A percentile compares a stretch with the other conserved stretches of the same genome.
These are phyloP conservation scores for Seiridium unicorne DNA, from an alignment of 2,329 filamentous ascomycete genomes.

Conservation along the genomic window DNA sequence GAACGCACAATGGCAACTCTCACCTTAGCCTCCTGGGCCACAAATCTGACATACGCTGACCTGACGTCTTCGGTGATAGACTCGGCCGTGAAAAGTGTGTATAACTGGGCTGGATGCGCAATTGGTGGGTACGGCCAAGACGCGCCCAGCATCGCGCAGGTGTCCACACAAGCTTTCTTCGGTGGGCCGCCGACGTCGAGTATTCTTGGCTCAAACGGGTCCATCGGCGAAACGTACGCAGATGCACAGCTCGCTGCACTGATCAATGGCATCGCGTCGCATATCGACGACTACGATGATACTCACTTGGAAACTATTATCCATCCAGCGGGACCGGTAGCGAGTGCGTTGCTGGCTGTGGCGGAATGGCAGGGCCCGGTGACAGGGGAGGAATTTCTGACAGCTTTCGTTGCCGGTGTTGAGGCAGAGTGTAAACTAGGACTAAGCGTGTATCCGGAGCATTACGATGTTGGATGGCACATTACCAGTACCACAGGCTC, in stretches of 20 bases:
- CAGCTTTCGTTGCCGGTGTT: slow-evolving; percentile 48
- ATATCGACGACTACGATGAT: slow-evolving; percentile 57
- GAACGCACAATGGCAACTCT: slow-evolving; percentile 40
- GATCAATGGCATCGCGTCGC: slow-evolving; percentile 53
- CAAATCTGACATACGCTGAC: slow-evolving; percentile 35
- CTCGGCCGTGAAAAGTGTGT: slow-evolving; percentile 45
- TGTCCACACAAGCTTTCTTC: slow-evolving; percentile 24
- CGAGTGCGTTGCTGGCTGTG: slow-evolving; percentile 46
- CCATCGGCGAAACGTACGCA: slow-evolving; percentile 16
- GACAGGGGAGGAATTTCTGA: slow-evolving; percentile 45
- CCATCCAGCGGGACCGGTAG: slow-evolving; percentile 51
- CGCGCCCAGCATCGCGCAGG: slow-evolving; percentile 34
- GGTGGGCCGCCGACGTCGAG: slow-evolving; percentile 28
- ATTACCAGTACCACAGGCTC: slow-evolving; percentile 51
- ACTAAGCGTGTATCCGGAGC: slow-evolving; percentile 48
- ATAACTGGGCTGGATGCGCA: slow-evolving; percentile 54
- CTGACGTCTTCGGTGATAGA: slow-evolving; percentile 38
- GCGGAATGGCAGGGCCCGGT: slow-evolving; percentile 38
- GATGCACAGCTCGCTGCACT: slow-evolving; percentile 50
- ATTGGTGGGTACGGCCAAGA: slow-evolving; percentile 47
- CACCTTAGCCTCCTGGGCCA: slow-evolving; percentile 46
- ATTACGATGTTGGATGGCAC: slow-evolving; percentile 57
- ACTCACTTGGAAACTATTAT: slow-evolving; percentile 56
- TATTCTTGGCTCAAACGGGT: slow-evolving; percentile 29
- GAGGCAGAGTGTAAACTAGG: slow-evolving; percentile 53